These are phyloP conservation scores for Thielaviopsis ethacetica DNA, from an alignment of 2,329 filamentous ascomycete genomes.

Conservation along the genomic window DNA sequence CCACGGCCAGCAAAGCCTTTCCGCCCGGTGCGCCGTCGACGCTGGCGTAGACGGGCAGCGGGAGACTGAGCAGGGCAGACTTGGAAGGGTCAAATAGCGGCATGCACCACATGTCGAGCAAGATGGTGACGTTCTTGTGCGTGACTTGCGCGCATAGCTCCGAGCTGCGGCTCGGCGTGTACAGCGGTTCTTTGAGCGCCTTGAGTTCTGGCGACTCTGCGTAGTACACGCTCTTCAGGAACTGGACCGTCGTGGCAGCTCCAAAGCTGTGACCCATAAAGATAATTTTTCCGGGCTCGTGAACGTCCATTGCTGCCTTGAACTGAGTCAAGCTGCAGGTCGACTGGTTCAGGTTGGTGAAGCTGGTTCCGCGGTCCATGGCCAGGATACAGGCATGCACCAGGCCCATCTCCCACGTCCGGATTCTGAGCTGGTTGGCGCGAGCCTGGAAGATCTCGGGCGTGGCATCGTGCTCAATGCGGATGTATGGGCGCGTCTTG, in stretches of 20 bases:
- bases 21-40: slow-evolving; percentile 34
- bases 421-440: slow-evolving; percentile 56
- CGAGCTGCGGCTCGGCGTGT: slow-evolving; percentile 37
- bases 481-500: slow-evolving; percentile 28
- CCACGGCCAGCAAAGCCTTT: slow-evolving; percentile 48
- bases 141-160: slow-evolving; percentile 50
- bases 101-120: slow-evolving; percentile 71
- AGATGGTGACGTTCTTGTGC: slow-evolving; percentile 43
- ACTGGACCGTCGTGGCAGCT: slow-evolving; percentile 54
- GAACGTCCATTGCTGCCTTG: slow-evolving; percentile 44
- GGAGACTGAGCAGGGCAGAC: slow-evolving; percentile 50
- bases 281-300: slow-evolving; percentile 53
- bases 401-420: slow-evolving; percentile 63
- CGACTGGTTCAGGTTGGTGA: slow-evolving; percentile 37
- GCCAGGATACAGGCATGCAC: slow-evolving; percentile 51
- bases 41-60: slow-evolving; percentile 50
- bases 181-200: slow-evolving; percentile 40
- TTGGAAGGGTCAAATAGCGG: slow-evolving; percentile 49
- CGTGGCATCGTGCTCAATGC: slow-evolving; percentile 44
- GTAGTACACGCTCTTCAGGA: slow-evolving; percentile 68
- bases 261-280: slow-evolving; percentile 75
- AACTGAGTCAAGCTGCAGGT: slow-evolving; percentile 39
- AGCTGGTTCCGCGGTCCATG: slow-evolving; percentile 39
- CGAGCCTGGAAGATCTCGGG: slow-evolving; percentile 50
- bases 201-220: slow-evolving; percentile 29